Evolutionary conservation across 305 asterid species (phyloP).

Genomic region (Solanum hybrid): DNA sequence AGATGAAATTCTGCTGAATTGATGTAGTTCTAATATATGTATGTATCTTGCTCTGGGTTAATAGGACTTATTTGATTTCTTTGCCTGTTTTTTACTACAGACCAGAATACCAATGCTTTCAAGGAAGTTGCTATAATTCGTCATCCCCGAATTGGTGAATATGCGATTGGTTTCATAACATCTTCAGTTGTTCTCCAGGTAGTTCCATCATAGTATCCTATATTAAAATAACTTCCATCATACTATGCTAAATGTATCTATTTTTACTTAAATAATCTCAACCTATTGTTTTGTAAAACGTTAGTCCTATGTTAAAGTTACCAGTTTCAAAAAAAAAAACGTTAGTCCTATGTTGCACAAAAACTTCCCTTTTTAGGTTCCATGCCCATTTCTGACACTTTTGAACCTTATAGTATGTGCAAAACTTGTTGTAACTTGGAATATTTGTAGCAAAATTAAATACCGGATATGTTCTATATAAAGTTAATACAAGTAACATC

Average conservation of each 20-base stretch:
- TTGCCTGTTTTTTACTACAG: slow-evolving; percentile 25
- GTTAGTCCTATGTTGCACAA: not conserved
- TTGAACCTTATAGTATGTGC: not conserved
- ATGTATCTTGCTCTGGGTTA: not conserved
- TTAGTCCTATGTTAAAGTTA: not conserved
- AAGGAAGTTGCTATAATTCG: slow-evolving; percentile 92
- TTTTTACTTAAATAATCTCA: not conserved
- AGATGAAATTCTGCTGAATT: not conserved
- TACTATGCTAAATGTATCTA: not conserved
- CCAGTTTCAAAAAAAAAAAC: not conserved
- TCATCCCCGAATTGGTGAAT: slow-evolving; percentile 95
- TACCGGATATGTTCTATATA: not conserved
- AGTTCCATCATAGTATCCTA: slow-evolving; percentile 9
- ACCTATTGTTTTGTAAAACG: not conserved
- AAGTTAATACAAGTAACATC: not conserved
- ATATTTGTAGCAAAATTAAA: not conserved
- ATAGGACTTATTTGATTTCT: not conserved
- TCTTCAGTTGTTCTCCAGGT: slow-evolving; percentile 87
- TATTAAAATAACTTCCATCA: not conserved
- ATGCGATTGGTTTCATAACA: slow-evolving; percentile 81
- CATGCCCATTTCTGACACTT: not conserved
- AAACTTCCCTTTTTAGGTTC: not conserved
- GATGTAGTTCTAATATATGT: not conserved
- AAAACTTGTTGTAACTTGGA: not conserved
- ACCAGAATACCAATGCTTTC: slow-evolving; percentile 84